Base-by-base conservation (phyloP, 805 yeast species). In the Yarrowia divulgata region DNA sequence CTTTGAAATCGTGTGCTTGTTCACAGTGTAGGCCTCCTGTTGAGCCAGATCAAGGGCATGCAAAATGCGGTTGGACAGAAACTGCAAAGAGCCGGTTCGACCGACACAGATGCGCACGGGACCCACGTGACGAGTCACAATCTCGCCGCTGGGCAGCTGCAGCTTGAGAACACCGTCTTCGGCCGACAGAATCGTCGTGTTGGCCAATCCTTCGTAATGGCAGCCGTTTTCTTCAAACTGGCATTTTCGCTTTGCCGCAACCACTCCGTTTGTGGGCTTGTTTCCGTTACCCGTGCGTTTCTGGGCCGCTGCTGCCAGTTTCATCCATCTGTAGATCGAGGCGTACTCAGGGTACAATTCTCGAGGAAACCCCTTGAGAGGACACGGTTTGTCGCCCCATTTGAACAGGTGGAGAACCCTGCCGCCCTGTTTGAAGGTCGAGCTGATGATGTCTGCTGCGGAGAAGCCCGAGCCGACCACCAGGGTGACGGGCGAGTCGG, bases 301-400 rank as follows among this genome's bases (percentile, higher is more conserved):
- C 37, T 39, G 45, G 4, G 55, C 39, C n/a, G 66, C 67, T 13
- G 71, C 71, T 12, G 70, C 67, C 43, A 35, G 69, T 37, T 71
- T 70, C 79, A 77, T 77, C n/a, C 69, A 69, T 35, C 69, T 60
- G 67, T 70, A 73, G 34, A 77, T 73, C 8, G 48, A 18, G 4
- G 73, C 73, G 60, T 77, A 77, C 67, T 77, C 80, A 1, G 80
- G 79, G 63, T 77, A 77, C 13, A 75, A 69, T 55, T 75, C 77
- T 34, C 70, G 54, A 14, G 78, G 76, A 70, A 73, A 77, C 13
- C 72, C 69, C 14, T 75, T 68, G 40, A 77, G 69, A 19, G 77
- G 77, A 14, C 75, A 73, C 13, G 76, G 75, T 6, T 72, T 69
- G 2, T 69, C 63, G 34, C 70, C 71, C 78, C 79, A 76, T 42